These are phyloP conservation scores for Penstemon barbatus DNA, from an alignment of 257 asterid genomes.

Conservation along the genomic window DNA sequence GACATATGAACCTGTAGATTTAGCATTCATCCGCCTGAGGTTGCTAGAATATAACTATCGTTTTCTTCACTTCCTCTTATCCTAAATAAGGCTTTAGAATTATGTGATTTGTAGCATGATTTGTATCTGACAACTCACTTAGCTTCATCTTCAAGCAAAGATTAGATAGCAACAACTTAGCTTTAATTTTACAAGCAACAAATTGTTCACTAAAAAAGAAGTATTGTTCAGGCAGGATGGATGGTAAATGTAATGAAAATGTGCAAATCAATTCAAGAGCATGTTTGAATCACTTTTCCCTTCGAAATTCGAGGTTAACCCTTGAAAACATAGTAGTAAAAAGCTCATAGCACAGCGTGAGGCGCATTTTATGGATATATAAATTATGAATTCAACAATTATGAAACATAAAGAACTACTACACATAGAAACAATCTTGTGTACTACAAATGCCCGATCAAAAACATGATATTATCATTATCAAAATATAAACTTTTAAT, in stretches of 20 bases:
- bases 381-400: no score
- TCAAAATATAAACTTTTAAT: no score
- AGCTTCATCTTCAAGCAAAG: not conserved
- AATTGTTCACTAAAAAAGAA: not conserved
- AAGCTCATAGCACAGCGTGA: no score
- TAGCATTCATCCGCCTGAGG: not conserved
- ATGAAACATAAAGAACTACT: no score
- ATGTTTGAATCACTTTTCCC: no score
- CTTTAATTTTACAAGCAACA: not conserved
- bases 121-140: not conserved
- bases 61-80: not conserved
- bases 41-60: not conserved
- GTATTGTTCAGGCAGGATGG: slow-evolving; percentile 11
- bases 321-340: no score
- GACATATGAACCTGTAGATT: not conserved
- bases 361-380: no score
- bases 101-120: slow-evolving; percentile 4
- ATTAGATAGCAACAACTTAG: not conserved
- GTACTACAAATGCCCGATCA: no score
- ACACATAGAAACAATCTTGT: no score
- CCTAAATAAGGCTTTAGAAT: not conserved
- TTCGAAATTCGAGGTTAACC: no score
- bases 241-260: not conserved
- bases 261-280: not conserved
- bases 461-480: no score